Percentiles rank a stretch among this genome's conserved stretches.
phyloP scores from a whole-genome alignment of 2,329 filamentous ascomycete species.

The Colletotrichum caudatum region DNA sequence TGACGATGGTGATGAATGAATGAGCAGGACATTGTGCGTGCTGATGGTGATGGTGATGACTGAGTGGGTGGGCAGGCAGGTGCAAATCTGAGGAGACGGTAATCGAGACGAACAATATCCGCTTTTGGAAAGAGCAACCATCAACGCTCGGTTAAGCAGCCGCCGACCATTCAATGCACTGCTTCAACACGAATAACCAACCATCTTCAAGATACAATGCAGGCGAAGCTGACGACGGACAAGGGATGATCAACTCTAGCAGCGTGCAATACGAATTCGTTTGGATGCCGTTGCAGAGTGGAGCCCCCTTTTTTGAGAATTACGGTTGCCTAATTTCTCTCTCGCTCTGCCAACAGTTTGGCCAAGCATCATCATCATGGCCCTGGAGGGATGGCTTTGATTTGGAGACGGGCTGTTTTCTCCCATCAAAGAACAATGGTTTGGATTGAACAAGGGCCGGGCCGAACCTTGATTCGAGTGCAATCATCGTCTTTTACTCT shows the following conservation, averaged over 20 bases:
- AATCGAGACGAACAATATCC: background rate
- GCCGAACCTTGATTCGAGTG: background rate
- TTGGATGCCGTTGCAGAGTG: constrained; percentile 6
- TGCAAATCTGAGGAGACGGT: background rate
- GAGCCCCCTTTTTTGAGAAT: background rate
- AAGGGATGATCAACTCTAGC: background rate
- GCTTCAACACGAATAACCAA: too few species aligned
- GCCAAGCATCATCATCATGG: background rate
- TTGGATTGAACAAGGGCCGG: background rate
- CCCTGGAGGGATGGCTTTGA: background rate
- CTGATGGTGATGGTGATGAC: background rate
- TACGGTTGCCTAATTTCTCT: constrained; percentile 16
- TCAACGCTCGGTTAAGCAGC: background rate
- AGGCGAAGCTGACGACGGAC: background rate
- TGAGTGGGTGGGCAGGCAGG: background rate
- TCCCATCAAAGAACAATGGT: background rate
- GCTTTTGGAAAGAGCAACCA: background rate
- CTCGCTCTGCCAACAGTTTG: background rate
- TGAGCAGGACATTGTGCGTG: background rate
- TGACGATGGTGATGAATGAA: background rate
- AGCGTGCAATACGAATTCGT: background rate
- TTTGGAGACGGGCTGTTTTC: background rate
- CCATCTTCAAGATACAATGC: background rate
- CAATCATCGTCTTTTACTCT: too few species aligned
- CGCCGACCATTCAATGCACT: too few species aligned